phyloP scores from a whole-genome alignment of 768 basidiomycete genomes.

The Lentinula raphanica region DNA sequence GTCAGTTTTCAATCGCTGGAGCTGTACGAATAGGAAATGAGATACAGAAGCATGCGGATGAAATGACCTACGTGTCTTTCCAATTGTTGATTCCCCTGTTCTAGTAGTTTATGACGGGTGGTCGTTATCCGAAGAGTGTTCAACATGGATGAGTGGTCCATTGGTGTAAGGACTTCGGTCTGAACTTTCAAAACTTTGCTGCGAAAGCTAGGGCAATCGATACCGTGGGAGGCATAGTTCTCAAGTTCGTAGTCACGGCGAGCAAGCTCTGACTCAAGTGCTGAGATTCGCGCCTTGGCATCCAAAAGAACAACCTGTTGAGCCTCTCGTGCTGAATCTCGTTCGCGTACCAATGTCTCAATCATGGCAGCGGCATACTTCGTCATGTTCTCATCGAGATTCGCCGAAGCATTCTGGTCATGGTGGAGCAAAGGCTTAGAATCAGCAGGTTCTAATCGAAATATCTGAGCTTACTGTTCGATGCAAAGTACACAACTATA shows the following conservation, averaged over 20 bases:
- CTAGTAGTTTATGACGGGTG: slow-evolving; percentile 37
- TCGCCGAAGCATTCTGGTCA: slow-evolving; percentile 4
- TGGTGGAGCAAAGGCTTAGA: slow-evolving; percentile 1
- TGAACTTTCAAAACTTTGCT: not conserved
- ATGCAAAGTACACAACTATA: not conserved
- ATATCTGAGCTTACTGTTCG: slow-evolving; percentile 7
- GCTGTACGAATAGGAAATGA: not conserved
- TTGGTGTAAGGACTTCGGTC: slow-evolving; percentile 4
- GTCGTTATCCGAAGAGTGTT: slow-evolving; percentile 32
- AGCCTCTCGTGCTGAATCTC: slow-evolving; percentile 38
- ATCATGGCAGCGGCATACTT: slow-evolving; percentile 44
- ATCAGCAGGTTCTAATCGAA: slow-evolving; percentile 12
- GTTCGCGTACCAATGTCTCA: slow-evolving; percentile 33
- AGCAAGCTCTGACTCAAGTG: slow-evolving; percentile 49
- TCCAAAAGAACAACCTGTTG: slow-evolving; percentile 35
- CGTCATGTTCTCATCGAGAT: slow-evolving; percentile 23
- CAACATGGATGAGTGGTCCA: slow-evolving; percentile 35
- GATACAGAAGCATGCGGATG: not conserved
- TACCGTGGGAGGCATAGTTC: slow-evolving; percentile 17
- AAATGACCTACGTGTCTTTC: slow-evolving; percentile 26
- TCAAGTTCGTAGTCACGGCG: slow-evolving; percentile 55
- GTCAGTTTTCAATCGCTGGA: not conserved
- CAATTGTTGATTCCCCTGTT: slow-evolving; percentile 37
- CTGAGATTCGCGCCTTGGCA: slow-evolving; percentile 35
- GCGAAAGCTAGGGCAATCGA: slow-evolving; percentile 6